Evolutionary conservation across 139 green algal species (phyloP), one percentile per base, ranked within the genome.

Genomic region (Deuterostichococcus epilithicus): DNA sequence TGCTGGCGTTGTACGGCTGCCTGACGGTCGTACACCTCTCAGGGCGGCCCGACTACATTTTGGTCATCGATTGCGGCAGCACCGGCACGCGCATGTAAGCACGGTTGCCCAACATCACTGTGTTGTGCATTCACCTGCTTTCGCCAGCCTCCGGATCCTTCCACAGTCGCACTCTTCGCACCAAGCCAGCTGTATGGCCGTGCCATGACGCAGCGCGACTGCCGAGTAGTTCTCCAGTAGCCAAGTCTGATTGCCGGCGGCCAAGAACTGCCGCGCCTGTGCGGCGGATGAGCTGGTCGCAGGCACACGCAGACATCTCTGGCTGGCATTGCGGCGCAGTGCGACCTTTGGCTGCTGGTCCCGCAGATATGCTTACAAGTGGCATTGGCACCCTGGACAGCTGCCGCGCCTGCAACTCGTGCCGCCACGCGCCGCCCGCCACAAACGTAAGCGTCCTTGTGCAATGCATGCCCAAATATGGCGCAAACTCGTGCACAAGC

Each of bases 31-130:
- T 28, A 20, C 52, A 63, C 52, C 52, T 63, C 13, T 63, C 52
- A 3, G 13, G 3, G 52, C 52, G 52, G 22, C 32, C 82, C 0
- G 38, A 63, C 25, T 82, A 88, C 68, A 73, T 91, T 5, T 79
- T 92, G 5, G 85, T 94, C 0, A 85, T 94, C 3, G 90, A 94
- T 59, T 80, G 81, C 32, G 90, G 90, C 18, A 91, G 83, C 76
- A 91, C 86, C 32, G 90, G 90, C 59, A 94, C 88, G 0, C 81
- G 90, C 38, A 81, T 94, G 86, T 72, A n/a, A 5, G 66, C 3
- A 5, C 59, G 5, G 5, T 69, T 5, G 25, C 80, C 1, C 74
- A 58, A 2, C 38, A 63, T 45, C 38, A 58, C 2, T 33, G 59
- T 42, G 52, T 33, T 23, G n/a, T 33, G 33, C 18, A 70, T 23